These are phyloP conservation scores for Ramaria sp. DNA, from an alignment of 768 basidiomycete genomes.

Conservation along the genomic window DNA sequence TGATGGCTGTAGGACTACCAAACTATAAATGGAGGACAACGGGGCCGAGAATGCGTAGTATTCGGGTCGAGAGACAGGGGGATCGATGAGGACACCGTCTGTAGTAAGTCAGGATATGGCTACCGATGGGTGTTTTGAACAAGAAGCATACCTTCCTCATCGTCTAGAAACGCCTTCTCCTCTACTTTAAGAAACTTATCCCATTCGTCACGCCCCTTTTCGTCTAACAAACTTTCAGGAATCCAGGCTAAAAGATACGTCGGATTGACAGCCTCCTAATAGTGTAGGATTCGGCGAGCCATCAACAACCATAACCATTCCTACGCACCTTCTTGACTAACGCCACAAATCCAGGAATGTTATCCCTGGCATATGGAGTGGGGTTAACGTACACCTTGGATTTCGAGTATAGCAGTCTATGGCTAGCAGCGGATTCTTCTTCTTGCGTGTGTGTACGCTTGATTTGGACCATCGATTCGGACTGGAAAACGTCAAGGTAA, in stretches of 20 bases:
- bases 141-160: constrained; percentile 53
- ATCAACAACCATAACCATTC: background rate
- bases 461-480: constrained; percentile 69
- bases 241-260: constrained; percentile 87
- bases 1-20: constrained; percentile 75
- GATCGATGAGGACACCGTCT: constrained; percentile 81
- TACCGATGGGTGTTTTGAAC: constrained; percentile 1
- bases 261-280: constrained; percentile 63
- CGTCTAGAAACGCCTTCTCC: constrained; percentile 50
- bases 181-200: constrained; percentile 85
- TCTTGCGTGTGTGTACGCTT: constrained; percentile 23
- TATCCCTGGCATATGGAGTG: constrained; percentile 82
- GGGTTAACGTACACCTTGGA: constrained; percentile 95
- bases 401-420: constrained; percentile 74
- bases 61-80: constrained; percentile 74
- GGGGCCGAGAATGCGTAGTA: constrained; percentile 96
- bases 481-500: constrained; percentile 18
- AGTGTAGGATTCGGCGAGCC: constrained; percentile 8
- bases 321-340: constrained; percentile 75
- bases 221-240: constrained; percentile 73
- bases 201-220: constrained; percentile 76
- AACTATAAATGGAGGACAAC: constrained; percentile 78
- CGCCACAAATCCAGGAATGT: constrained; percentile 87
- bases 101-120: constrained; percentile 5
- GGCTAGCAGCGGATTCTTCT: constrained; percentile 38